Percentiles rank a stretch among this genome's conserved stretches.
Evolutionary conservation across 2,329 filamentous ascomycete genomes (phyloP).

Genomic region (Paraphoma sp.): DNA sequence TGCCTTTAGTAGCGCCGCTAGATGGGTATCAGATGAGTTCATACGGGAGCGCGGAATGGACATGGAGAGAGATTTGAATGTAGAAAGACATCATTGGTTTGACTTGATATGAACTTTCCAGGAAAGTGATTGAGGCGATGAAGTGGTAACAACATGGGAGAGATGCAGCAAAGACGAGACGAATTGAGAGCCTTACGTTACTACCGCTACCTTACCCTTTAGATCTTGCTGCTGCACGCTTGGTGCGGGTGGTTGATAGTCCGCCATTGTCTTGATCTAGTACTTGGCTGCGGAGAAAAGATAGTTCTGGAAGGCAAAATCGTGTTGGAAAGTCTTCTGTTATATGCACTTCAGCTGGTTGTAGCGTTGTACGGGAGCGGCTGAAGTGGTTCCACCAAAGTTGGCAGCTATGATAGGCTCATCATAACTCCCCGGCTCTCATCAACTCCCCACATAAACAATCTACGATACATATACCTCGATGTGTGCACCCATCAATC

Average conservation of each 20-base stretch:
- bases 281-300: neutral
- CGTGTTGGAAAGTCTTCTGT: neutral
- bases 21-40: neutral
- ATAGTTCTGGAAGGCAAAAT: neutral
- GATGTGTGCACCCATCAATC: neutral
- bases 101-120: no score
- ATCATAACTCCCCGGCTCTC: neutral
- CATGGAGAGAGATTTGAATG: no score
- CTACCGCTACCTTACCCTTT: constrained; percentile 37
- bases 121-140: no score
- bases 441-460: no score
- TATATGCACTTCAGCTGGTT: neutral
- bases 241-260: constrained; percentile 25
- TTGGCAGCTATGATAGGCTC: neutral
- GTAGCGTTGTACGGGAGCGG: neutral
- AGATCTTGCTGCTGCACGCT: constrained; percentile 36
- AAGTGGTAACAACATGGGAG: no score
- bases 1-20: constrained; percentile 39
- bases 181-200: constrained; percentile 29
- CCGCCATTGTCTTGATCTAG: constrained; percentile 18
- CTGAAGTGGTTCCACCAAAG: neutral
- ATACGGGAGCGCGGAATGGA: no score
- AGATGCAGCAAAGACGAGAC: neutral
- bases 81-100: no score
- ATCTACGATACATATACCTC: no score